phyloP scores from a whole-genome alignment of 768 basidiomycete species.

The Mycena polygramma region DNA sequence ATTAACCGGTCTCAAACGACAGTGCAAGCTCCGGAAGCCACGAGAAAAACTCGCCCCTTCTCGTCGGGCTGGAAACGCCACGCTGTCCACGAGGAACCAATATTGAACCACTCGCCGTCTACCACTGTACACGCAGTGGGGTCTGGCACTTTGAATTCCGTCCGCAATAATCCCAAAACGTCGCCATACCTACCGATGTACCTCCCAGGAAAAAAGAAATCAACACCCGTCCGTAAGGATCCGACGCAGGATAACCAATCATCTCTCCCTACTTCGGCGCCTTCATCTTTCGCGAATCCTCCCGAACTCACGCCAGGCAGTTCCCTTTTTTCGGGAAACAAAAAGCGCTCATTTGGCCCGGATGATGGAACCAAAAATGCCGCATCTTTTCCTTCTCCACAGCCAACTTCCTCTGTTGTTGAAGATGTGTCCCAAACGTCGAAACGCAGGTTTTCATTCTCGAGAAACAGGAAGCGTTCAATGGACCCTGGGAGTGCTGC shows the following conservation, averaged over 20 bases:
- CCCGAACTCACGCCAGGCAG: neutral
- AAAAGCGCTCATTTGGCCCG: neutral
- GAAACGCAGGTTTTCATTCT: neutral
- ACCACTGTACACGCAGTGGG: no score
- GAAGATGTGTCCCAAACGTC: neutral
- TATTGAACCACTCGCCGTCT: no score
- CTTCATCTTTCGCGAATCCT: neutral
- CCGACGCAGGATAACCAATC: no score
- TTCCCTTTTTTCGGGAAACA: neutral
- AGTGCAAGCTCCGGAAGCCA: neutral
- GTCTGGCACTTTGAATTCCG: no score
- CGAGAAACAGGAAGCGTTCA: conserved; percentile 6
- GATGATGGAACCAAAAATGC: neutral
- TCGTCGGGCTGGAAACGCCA: no score
- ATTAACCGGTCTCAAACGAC: neutral
- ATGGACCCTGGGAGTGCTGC: neutral
- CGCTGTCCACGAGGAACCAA: no score
- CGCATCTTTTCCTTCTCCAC: neutral
- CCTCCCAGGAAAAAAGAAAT: no score
- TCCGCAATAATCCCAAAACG: no score
- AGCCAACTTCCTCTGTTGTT: neutral
- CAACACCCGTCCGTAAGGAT: no score
- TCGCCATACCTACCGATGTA: no score
- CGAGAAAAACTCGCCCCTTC: no score
- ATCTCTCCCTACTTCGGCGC: no score